Conservation (phyloP, 2,329 filamentous ascomycete species). For the Thermothelomyces thermophilus region DNA sequence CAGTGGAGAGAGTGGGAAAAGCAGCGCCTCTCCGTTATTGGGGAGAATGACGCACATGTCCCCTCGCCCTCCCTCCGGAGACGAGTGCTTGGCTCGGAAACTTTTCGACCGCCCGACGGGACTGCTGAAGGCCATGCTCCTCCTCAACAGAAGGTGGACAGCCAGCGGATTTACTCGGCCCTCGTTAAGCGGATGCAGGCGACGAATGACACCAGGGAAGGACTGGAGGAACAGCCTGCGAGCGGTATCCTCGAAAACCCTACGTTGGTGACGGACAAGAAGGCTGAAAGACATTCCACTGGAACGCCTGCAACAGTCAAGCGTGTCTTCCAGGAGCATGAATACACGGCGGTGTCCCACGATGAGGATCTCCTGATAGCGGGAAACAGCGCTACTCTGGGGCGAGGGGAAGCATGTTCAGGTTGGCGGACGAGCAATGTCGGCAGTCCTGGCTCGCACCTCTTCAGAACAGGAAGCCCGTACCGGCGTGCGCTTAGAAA, state of each 20-base stretch:
- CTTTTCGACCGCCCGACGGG: constrained; percentile 21
- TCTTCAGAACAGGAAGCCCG: constrained; percentile 50
- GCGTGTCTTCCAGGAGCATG: not conserved
- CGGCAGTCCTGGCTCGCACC: constrained; percentile 43
- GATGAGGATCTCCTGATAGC: constrained; percentile 9
- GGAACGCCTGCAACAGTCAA: constrained; percentile 18
- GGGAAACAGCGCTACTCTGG: not conserved
- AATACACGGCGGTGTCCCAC: not conserved
- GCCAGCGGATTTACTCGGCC: constrained; percentile 56
- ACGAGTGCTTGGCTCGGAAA: constrained; percentile 24
- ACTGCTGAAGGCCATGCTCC: constrained; percentile 6
- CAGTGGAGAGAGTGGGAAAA: constrained; percentile 40
- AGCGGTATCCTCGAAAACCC: not conserved
- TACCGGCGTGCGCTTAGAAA: constrained; percentile 47
- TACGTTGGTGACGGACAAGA: not conserved
- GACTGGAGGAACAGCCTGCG: constrained; percentile 16
- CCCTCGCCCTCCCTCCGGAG: constrained; percentile 34
- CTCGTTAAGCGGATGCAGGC: constrained; percentile 51
- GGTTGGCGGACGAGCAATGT: constrained; percentile 45
- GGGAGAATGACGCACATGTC: constrained; percentile 45
- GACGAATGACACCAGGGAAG: constrained; percentile 29
- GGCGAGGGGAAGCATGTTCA: not conserved
- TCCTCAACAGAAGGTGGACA: constrained; percentile 39
- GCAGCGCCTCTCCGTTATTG: constrained; percentile 58
- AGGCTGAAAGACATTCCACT: not conserved